Conservation (phyloP, 192 early-diverging fungal species). For the Umbelopsis sp. region DNA sequence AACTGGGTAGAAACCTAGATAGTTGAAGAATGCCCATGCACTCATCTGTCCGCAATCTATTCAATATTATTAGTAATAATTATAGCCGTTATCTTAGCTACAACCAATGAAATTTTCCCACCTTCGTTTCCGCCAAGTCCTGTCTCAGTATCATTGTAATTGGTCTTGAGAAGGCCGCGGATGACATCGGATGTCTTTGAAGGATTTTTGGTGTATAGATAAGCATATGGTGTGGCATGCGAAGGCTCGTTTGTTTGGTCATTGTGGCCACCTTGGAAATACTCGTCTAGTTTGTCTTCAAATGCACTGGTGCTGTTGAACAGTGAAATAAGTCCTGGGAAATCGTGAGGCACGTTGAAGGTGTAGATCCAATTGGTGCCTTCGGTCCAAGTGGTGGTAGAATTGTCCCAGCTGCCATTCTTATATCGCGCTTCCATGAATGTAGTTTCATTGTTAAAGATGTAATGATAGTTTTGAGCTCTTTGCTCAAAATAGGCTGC, state of each 20-base stretch:
- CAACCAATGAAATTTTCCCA: neutral
- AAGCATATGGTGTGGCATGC: conserved; percentile 3
- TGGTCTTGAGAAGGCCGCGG: conserved; percentile 1
- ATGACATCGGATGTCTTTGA: neutral
- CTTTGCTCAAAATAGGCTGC: neutral
- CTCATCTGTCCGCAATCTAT: conserved; percentile 17
- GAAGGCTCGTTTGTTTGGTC: conserved; percentile 14
- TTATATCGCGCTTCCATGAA: conserved; percentile 2
- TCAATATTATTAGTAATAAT: neutral
- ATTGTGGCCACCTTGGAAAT: conserved; percentile 9
- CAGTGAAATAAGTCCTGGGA: neutral
- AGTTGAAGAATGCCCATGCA: conserved; percentile 11
- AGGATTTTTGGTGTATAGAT: neutral
- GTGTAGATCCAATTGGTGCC: conserved; percentile 9
- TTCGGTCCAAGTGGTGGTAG: neutral
- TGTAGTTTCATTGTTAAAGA: conserved; percentile 1
- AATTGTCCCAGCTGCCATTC: neutral
- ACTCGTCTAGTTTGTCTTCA: neutral
- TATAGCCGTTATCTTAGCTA: neutral
- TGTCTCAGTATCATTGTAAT: neutral
- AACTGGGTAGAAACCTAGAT: conserved; percentile 5
- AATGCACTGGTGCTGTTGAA: neutral
- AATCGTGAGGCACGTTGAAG: conserved; percentile 10
- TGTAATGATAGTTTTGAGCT: neutral
- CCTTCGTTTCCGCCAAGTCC: conserved; percentile 8